Evolutionary conservation across 345 rosid species (phyloP).

Genomic region (Camelina neglecta): DNA sequence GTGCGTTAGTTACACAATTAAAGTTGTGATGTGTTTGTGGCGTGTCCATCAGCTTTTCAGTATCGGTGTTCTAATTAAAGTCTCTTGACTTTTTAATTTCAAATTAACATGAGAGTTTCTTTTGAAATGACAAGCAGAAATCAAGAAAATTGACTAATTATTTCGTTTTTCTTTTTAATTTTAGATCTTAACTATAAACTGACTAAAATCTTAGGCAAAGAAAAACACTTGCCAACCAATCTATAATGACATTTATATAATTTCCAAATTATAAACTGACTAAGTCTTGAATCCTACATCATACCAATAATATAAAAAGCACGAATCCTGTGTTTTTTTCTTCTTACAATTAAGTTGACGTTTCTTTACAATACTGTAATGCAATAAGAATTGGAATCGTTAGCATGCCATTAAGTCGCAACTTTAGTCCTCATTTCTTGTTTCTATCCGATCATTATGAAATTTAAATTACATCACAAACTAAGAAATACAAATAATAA

Average conservation of each 20-base stretch:
- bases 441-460: neutral
- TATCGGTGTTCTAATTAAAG: neutral
- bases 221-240: neutral
- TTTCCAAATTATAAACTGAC: neutral
- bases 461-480: neutral
- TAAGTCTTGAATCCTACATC: neutral
- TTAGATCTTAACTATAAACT: neutral
- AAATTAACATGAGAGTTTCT: neutral
- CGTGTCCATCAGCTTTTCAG: neutral
- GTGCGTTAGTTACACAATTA: neutral
- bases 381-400: neutral
- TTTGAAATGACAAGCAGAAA: slow-evolving; percentile 15
- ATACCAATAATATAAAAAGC: neutral
- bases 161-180: neutral
- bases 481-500: neutral
- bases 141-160: slow-evolving; percentile 5
- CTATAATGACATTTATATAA: neutral
- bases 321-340: neutral
- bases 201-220: neutral
- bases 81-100: slow-evolving; percentile 2
- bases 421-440: neutral
- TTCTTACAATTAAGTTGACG: neutral
- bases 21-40: slow-evolving; percentile 18
- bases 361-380: neutral
- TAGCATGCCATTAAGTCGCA: neutral